These are phyloP conservation scores for Buddleja alternifolia DNA, from an alignment of 257 asterid genomes.

Conservation along the genomic window DNA sequence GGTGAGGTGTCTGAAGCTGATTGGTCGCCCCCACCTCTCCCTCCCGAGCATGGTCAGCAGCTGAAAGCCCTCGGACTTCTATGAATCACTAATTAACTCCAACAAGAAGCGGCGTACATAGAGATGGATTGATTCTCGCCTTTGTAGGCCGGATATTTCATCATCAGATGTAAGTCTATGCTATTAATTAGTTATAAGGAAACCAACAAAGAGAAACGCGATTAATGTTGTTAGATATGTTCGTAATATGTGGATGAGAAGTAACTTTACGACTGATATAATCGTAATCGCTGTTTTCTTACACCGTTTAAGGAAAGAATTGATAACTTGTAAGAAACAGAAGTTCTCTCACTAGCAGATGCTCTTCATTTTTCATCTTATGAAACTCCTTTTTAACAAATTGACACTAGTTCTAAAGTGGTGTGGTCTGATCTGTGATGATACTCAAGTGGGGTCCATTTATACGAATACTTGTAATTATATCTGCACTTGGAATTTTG, in stretches of 20 bases:
- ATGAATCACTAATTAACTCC: slow-evolving; percentile 35
- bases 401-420: too few relatives aligned
- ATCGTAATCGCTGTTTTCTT: slow-evolving; percentile 16
- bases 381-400: too few relatives aligned
- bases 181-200: slow-evolving; percentile 23
- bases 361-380: too few relatives aligned
- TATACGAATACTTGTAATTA: too few relatives aligned
- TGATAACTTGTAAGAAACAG: background rate
- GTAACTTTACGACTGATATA: slow-evolving; percentile 29
- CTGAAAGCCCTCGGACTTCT: slow-evolving; percentile 89
- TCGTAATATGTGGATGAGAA: slow-evolving; percentile 33
- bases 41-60: slow-evolving; percentile 89
- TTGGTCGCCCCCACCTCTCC: slow-evolving; percentile 89
- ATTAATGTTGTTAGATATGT: slow-evolving; percentile 31
- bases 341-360: too few relatives aligned
- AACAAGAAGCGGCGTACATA: slow-evolving; percentile 20
- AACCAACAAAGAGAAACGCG: slow-evolving; percentile 17
- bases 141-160: slow-evolving; percentile 13
- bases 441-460: too few relatives aligned
- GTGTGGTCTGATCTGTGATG: too few relatives aligned
- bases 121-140: slow-evolving; percentile 18
- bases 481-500: too few relatives aligned
- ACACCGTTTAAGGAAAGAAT: slow-evolving; percentile 20
- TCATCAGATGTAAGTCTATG: slow-evolving; percentile 26
- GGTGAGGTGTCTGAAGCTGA: slow-evolving; percentile 74